These are phyloP conservation scores for Cercospora canescens DNA, from an alignment of 2,329 filamentous ascomycete species.

Conservation along the genomic window DNA sequence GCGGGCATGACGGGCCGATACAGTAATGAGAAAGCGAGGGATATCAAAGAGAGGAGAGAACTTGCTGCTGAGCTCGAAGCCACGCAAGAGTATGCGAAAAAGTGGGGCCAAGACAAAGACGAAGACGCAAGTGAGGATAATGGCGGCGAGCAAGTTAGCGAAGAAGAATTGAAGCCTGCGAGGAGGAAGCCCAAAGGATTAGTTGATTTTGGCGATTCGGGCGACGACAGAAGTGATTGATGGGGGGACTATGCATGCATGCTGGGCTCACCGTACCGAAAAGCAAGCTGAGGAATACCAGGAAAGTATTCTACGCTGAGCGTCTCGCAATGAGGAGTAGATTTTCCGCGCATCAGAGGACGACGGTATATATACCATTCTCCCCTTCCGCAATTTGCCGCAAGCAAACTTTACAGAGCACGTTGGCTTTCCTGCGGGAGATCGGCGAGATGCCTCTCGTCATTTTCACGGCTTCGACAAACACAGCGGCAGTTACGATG, in stretches of 20 bases:
- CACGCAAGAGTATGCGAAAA: conserved; percentile 76
- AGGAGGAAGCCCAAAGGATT: conserved; percentile 34
- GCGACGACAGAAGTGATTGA: conserved; percentile 35
- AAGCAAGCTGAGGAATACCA: neutral
- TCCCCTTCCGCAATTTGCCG: neutral
- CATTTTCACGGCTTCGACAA: too few species aligned
- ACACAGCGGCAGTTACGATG: too few species aligned
- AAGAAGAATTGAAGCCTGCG: conserved; percentile 19
- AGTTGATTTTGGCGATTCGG: conserved; percentile 39
- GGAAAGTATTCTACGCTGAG: neutral
- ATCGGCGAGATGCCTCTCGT: too few species aligned
- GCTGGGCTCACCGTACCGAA: neutral
- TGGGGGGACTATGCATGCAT: neutral
- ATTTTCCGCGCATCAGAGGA: neutral
- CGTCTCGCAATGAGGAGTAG: neutral
- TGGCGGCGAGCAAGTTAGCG: conserved; percentile 9
- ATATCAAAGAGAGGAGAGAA: conserved; percentile 86
- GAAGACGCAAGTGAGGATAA: conserved; percentile 16
- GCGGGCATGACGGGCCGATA: conserved; percentile 87
- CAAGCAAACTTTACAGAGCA: neutral
- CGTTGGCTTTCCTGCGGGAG: neutral
- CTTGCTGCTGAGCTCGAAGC: conserved; percentile 80
- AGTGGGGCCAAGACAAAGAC: conserved; percentile 63
- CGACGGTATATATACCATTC: neutral
- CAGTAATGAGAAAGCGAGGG: conserved; percentile 76